phyloP scores from a whole-genome alignment of 192 early-diverging fungal species.

The Funneliformis mosseae region DNA sequence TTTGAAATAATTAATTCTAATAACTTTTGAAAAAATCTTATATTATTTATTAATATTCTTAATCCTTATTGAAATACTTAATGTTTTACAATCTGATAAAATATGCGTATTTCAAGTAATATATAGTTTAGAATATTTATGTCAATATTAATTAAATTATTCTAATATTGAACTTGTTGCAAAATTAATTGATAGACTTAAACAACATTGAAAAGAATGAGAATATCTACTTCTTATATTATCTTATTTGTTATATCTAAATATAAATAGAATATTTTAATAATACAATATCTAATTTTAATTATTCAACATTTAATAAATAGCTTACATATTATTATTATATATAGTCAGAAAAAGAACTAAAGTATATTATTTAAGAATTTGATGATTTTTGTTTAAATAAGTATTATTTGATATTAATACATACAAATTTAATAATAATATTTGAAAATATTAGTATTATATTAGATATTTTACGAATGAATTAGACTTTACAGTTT shows the following conservation, averaged over 20 bases:
- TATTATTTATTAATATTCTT: not conserved
- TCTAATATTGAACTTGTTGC: not conserved
- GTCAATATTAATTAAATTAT: constrained; percentile 2
- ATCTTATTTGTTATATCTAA: not conserved
- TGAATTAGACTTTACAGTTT: not conserved
- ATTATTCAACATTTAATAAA: constrained; percentile 10
- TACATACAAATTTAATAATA: not conserved
- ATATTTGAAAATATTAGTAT: no score
- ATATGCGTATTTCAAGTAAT: not conserved
- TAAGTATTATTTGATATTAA: constrained; percentile 12
- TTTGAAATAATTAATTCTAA: not conserved
- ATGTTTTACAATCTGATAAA: not conserved
- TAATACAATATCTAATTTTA: not conserved
- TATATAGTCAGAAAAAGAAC: not conserved
- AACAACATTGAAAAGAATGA: not conserved
- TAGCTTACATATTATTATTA: constrained; percentile 14
- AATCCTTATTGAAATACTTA: constrained; percentile 7
- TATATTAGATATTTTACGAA: no score
- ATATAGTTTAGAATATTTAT: not conserved
- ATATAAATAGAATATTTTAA: constrained; percentile 5
- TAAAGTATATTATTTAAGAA: not conserved
- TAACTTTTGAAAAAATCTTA: not conserved
- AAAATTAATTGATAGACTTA: not conserved
- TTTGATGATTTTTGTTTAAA: constrained; percentile 2
- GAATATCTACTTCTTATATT: not conserved